Evolutionary conservation across 1,139 yeast species (phyloP).

Genomic region (Suzukiozyma palmioleophila): DNA sequence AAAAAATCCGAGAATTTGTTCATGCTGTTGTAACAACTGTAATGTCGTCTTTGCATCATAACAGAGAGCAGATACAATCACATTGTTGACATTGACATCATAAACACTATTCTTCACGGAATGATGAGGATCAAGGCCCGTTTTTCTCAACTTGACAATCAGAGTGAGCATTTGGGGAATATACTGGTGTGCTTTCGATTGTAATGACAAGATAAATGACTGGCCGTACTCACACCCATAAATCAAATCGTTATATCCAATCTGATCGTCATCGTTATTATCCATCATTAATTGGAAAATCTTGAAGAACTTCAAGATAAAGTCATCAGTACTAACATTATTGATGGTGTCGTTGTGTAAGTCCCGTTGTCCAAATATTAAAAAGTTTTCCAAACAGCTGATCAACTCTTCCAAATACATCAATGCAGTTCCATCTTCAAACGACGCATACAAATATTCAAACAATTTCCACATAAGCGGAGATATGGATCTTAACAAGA

Average conservation of each 20-base stretch:
- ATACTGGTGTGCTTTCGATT: conserved; percentile 33
- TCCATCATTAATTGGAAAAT: conserved; percentile 33
- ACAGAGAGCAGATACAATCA: conserved; percentile 62
- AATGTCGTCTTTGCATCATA: conserved; percentile 58
- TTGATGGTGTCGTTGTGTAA: conserved; percentile 15
- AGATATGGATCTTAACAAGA: conserved; percentile 65
- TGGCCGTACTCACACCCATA: conserved; percentile 53
- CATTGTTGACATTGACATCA: conserved; percentile 57
- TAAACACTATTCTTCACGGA: conserved; percentile 19
- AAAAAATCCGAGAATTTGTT: conserved; percentile 50
- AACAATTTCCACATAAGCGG: conserved; percentile 76
- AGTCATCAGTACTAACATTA: conserved; percentile 22
- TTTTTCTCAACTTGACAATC: neutral
- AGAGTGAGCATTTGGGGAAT: conserved; percentile 19
- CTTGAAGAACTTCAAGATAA: conserved; percentile 21
- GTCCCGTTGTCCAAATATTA: conserved; percentile 64
- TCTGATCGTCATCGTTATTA: conserved; percentile 28
- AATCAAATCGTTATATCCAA: conserved; percentile 48
- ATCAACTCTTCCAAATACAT: conserved; percentile 72
- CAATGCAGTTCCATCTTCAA: conserved; percentile 52
- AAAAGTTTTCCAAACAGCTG: conserved; percentile 71
- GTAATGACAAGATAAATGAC: conserved; percentile 47
- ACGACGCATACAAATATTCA: conserved; percentile 48
- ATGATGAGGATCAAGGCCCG: neutral
- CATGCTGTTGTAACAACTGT: conserved; percentile 43